Percentiles rank a stretch among this genome's conserved stretches.
Conservation (phyloP, 768 basidiomycete species). For the Suillus sp. region DNA sequence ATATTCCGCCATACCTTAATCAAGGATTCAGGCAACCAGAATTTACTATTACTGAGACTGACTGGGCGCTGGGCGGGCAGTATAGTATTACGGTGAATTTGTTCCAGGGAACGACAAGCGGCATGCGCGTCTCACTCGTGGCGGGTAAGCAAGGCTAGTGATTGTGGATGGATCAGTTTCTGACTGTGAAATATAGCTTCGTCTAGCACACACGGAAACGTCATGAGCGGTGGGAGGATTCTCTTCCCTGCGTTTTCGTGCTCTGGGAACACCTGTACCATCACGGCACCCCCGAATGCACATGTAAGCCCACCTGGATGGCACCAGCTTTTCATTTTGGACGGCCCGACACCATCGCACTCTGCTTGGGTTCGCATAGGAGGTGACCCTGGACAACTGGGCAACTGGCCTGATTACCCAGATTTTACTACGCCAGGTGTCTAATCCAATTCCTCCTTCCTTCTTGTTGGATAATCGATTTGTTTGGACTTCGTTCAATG, state of each 20-base stretch:
- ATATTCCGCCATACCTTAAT: conserved; percentile 85
- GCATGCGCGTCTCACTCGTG: conserved; percentile 63
- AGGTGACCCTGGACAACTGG: conserved; percentile 68
- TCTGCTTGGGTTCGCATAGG: conserved; percentile 79
- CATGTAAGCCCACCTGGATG: conserved; percentile 73
- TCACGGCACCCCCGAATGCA: conserved; percentile 75
- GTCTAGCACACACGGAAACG: conserved; percentile 77
- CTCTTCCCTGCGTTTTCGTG: conserved; percentile 76
- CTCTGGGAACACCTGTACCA: conserved; percentile 69
- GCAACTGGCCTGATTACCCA: conserved; percentile 72
- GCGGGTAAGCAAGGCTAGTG: conserved; percentile 47
- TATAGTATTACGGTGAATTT: conserved; percentile 53
- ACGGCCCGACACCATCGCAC: conserved; percentile 77
- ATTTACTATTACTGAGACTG: conserved; percentile 57
- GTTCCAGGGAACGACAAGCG: conserved; percentile 41
- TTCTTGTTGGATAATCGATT: neutral
- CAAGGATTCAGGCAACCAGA: conserved; percentile 62
- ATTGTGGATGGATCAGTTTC: neutral
- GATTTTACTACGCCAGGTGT: conserved; percentile 72
- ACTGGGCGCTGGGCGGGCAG: conserved; percentile 62
- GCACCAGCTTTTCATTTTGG: conserved; percentile 75
- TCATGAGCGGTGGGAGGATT: conserved; percentile 66
- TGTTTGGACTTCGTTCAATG: neutral
- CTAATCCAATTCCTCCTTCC: conserved; percentile 23
- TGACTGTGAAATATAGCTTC: conserved; percentile 45